Conservation (phyloP, 2,329 filamentous ascomycete species). For the Calonectria henricotiae region DNA sequence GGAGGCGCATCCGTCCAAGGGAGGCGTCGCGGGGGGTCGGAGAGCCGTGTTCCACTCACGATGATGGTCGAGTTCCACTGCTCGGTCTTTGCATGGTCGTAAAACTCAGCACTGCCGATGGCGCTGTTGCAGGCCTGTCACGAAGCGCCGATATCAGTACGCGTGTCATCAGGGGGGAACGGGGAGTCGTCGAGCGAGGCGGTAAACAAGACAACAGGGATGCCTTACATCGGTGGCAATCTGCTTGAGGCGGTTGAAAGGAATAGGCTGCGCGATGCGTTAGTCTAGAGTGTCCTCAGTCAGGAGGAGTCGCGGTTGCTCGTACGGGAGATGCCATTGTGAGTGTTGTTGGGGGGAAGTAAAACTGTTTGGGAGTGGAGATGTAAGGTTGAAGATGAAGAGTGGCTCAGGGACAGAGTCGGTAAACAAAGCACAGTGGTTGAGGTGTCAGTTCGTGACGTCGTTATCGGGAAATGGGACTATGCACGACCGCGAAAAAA, state of each 20-base stretch:
- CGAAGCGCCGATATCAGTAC: constrained; percentile 37
- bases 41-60: constrained; percentile 65
- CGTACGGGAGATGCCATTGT: constrained; percentile 61
- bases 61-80: constrained; percentile 96
- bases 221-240: constrained; percentile 84
- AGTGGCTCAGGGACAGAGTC: constrained; percentile 48
- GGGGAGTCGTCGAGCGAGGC: constrained; percentile 33
- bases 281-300: constrained; percentile 40
- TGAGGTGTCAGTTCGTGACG: constrained; percentile 47
- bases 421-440: constrained; percentile 53
- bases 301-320: constrained; percentile 18
- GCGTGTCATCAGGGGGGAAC: constrained; percentile 28
- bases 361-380: constrained; percentile 39
- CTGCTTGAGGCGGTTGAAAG: constrained; percentile 84
- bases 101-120: constrained; percentile 82
- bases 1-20: constrained; percentile 3
- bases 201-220: constrained; percentile 45
- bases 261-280: constrained; percentile 75
- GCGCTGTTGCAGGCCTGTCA: constrained; percentile 85
- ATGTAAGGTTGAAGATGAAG: constrained; percentile 48
- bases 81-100: constrained; percentile 89
- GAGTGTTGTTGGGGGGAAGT: constrained; percentile 40
- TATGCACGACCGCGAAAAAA: constrained; percentile 42
- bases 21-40: constrained; percentile 6
- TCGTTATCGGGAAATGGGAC: constrained; percentile 49